Evolutionary conservation across 768 basidiomycete species (phyloP).

Genomic region (Collybia sordida): DNA sequence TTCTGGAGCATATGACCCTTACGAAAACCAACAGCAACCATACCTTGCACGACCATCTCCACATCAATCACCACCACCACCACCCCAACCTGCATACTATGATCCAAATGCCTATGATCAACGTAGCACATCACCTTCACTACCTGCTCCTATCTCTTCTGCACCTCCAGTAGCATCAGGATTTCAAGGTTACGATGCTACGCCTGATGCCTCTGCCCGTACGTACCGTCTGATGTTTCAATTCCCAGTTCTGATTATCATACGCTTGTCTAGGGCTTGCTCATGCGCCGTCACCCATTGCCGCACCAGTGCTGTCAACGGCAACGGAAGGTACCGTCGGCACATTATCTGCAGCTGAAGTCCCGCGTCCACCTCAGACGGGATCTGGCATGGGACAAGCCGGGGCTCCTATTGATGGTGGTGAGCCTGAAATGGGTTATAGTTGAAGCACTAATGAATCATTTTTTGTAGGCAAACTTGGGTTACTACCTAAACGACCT

Average conservation of each 20-base stretch:
- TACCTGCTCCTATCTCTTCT: neutral
- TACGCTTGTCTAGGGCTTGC: no score
- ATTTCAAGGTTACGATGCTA: slow-evolving; percentile 16
- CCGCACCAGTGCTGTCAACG: neutral
- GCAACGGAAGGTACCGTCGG: neutral
- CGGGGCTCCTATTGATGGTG: slow-evolving; percentile 29
- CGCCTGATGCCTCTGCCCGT: slow-evolving; percentile 5
- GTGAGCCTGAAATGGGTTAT: slow-evolving; percentile 12
- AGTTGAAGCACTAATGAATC: neutral
- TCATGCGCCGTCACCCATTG: neutral
- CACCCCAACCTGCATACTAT: slow-evolving; percentile 24
- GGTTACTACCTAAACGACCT: slow-evolving; percentile 71
- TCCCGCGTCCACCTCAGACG: slow-evolving; percentile 7
- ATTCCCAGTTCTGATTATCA: neutral
- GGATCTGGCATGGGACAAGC: slow-evolving; percentile 6
- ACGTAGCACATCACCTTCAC: slow-evolving; percentile 3
- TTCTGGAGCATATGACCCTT: slow-evolving; percentile 8
- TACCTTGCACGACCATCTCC: neutral
- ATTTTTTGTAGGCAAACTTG: slow-evolving; percentile 52
- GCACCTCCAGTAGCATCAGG: neutral
- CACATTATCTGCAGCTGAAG: neutral
- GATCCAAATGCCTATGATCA: slow-evolving; percentile 22
- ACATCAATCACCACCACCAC: neutral
- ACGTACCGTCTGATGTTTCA: neutral
- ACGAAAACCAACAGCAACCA: slow-evolving; percentile 3